Conservation (phyloP, 2,329 filamentous ascomycete genomes). For the Dactylellina drechsleri region DNA sequence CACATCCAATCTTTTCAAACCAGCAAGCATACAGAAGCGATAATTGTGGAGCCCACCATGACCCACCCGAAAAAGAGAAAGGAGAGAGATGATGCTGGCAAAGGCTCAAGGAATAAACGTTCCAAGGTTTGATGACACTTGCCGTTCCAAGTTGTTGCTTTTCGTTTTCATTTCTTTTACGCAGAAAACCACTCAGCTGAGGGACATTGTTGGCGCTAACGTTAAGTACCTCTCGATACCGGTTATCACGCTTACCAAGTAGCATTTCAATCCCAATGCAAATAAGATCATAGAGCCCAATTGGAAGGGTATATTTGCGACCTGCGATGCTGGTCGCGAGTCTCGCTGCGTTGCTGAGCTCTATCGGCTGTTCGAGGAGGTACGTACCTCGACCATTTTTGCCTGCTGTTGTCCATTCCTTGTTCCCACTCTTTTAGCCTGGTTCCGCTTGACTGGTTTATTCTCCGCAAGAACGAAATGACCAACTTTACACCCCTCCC, state of each 20-base stretch:
- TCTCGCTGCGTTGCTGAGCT: constrained; percentile 57
- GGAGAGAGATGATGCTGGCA: constrained; percentile 47
- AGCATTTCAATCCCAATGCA: constrained; percentile 47
- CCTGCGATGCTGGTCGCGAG: constrained; percentile 58
- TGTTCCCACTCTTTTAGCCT: constrained; percentile 23
- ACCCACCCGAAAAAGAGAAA: constrained; percentile 52
- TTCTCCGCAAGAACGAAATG: constrained; percentile 27
- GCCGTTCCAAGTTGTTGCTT: constrained; percentile 33
- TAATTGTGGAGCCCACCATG: constrained; percentile 35
- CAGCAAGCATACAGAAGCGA: constrained; percentile 15
- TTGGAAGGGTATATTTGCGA: constrained; percentile 58
- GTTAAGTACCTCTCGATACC: constrained; percentile 20
- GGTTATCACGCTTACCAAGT: constrained; percentile 27
- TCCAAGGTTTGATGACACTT: constrained; percentile 45
- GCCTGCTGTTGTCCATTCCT: constrained; percentile 12
- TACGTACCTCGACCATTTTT: constrained; percentile 38
- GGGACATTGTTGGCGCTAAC: constrained; percentile 40
- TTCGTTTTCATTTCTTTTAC: constrained; percentile 3
- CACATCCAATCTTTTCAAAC: constrained; percentile 36
- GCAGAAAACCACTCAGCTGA: constrained; percentile 6
- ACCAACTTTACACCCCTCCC: constrained; percentile 7
- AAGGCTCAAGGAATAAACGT: constrained; percentile 42
- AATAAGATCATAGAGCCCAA: constrained; percentile 56
- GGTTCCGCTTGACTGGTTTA: constrained; percentile 10
- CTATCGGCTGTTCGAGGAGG: constrained; percentile 57